Evolutionary conservation across 768 basidiomycete genomes (phyloP).

Genomic region (Termitomyces sp.): DNA sequence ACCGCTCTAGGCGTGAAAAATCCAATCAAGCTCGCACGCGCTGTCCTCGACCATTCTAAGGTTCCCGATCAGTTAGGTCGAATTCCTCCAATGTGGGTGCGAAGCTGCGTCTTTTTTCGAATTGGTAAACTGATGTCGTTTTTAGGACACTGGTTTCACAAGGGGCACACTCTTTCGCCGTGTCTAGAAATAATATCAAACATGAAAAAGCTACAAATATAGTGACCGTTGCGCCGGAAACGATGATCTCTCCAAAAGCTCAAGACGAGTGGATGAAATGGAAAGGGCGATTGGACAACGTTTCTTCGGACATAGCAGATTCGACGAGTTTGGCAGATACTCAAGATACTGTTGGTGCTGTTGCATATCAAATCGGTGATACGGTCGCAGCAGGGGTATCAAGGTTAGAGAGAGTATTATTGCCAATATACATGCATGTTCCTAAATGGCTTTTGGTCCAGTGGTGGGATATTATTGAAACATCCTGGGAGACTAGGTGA

Average conservation of each 20-base stretch:
- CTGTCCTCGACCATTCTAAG: constrained; percentile 51
- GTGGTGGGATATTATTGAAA: constrained; percentile 81
- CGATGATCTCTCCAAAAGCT: constrained; percentile 49
- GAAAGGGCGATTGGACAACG: constrained; percentile 40
- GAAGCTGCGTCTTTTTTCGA: background rate
- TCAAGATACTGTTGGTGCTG: constrained; percentile 85
- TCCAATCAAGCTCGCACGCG: constrained; percentile 60
- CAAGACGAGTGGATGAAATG: constrained; percentile 56
- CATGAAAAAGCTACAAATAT: constrained; percentile 13
- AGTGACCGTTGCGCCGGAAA: constrained; percentile 35
- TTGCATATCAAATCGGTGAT: constrained; percentile 45
- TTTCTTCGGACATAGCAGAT: constrained; percentile 1
- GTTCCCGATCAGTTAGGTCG: constrained; percentile 52
- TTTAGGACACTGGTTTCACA: constrained; percentile 55
- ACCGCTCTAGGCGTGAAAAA: constrained; percentile 54
- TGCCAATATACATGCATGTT: background rate
- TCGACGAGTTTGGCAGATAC: constrained; percentile 27
- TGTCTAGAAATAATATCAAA: constrained; percentile 5
- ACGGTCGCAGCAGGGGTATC: constrained; percentile 72
- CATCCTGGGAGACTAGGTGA: constrained; percentile 72
- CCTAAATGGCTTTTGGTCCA: constrained; percentile 21
- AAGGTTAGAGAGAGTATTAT: constrained; percentile 47
- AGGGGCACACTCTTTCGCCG: constrained; percentile 61
- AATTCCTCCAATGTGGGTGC: constrained; percentile 62
- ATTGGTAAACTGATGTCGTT: background rate